These are phyloP conservation scores for Amniculicola lignicola DNA, from an alignment of 495 filamentous ascomycete species.

Conservation along the genomic window DNA sequence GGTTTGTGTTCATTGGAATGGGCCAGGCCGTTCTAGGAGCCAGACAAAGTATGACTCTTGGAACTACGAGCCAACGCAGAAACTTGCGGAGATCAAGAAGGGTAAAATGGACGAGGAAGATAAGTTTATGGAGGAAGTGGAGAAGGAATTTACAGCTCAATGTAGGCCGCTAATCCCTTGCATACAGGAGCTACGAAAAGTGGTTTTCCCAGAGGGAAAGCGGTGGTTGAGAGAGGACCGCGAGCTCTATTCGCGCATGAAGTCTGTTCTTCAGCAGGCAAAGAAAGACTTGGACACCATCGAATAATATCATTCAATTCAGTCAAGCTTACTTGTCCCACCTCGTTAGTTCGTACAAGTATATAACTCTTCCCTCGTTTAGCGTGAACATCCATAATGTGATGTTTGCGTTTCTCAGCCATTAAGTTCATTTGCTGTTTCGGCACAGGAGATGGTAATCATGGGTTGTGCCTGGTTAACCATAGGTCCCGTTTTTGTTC, in stretches of 20 bases:
- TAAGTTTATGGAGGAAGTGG: conserved; percentile 37
- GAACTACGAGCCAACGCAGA: conserved; percentile 27
- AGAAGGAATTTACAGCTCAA: conserved; percentile 41
- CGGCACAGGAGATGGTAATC: conserved; percentile 2
- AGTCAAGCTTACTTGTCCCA: too few relatives aligned
- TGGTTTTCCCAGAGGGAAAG: conserved; percentile 42
- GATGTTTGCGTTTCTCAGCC: not conserved
- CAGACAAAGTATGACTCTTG: conserved; percentile 23
- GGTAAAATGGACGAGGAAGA: conserved; percentile 38
- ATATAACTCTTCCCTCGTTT: conserved; percentile 11
- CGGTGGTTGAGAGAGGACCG: conserved; percentile 35
- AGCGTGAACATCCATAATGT: conserved; percentile 3
- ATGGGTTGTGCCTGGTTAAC: conserved; percentile 12
- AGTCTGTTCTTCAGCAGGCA: conserved; percentile 31
- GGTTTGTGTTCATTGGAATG: conserved; percentile 28
- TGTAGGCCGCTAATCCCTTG: conserved; percentile 37
- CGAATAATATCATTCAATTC: conserved; percentile 24
- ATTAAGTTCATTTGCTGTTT: not conserved
- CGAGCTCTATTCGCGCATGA: conserved; percentile 35
- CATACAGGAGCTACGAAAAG: conserved; percentile 40
- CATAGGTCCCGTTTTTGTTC: conserved; percentile 14
- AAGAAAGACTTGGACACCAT: conserved; percentile 21
- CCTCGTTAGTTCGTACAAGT: too few relatives aligned
- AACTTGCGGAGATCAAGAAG: conserved; percentile 34
- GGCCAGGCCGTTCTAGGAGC: conserved; percentile 10